Base-by-base conservation (phyloP, 192 early-diverging fungal species). In the Allomyces javanicus region DNA sequence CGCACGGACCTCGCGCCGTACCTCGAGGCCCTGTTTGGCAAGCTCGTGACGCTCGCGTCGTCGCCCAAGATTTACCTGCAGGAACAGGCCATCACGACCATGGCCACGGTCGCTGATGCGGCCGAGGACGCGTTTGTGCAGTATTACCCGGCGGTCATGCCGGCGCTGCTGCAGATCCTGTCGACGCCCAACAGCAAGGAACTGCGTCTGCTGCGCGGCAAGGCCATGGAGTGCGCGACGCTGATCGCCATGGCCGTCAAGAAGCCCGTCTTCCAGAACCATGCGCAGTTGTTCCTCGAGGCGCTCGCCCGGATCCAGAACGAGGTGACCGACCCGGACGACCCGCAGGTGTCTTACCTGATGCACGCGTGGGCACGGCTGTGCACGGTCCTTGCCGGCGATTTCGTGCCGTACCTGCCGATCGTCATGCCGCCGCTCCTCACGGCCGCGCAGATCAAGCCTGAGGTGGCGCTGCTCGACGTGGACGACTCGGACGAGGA, bases 21-120 rank as follows among this genome's bases (percentile, higher is more conserved):
- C 73, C 75, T 99, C 68, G 89, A 91, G 73, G 79, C 84, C 65
- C 87, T 99, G 72, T 88, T 99, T 68, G 81, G 87, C 70, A 86
- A 83, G 55, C 83, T 97, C 64, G 71, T 94, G 71, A 74, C 83
- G 14, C 85, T 99, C 67, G 79, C 98, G 64, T 86, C 85, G 74
- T 88, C 86, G 24, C 76, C 77, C 23, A 89, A 87, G 73, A 90
- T 83, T 33, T 99, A 93, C 74, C 91, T 96, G 61, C 97, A 98
- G 76, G 95, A 99, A 75, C 95, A 99, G 77, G 93, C 93, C 33
- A 89, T 99, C 69, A 98, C 97, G 25, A 90, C 94, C 21, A 90
- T 99, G 67, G 94, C 95, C 63, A 93, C 91, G 1, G 87, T 97
- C 25, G 97, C 95, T 3, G 94, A 97, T 73, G 89, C 87, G 64